Evolutionary conservation across 371 early-diverging fungal species (phyloP).

Genomic region (Scutellospora calospora): DNA sequence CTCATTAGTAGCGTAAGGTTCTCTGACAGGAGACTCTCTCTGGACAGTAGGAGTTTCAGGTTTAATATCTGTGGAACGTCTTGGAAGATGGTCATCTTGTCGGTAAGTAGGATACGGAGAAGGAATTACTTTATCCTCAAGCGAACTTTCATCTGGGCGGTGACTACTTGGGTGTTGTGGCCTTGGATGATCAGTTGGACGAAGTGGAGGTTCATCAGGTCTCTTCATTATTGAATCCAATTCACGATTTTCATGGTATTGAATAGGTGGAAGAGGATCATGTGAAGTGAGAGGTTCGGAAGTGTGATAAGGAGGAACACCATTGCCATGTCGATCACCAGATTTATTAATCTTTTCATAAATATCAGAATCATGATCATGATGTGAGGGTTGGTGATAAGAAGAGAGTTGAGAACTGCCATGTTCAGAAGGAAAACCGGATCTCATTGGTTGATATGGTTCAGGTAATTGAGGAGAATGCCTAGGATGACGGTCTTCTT

Average conservation of each 20-base stretch:
- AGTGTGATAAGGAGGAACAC: not conserved
- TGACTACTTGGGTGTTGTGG: no score
- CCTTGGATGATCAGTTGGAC: slow-evolving; percentile 4
- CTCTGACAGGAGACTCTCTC: not conserved
- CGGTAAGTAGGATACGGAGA: slow-evolving; percentile 7
- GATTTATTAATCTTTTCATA: not conserved
- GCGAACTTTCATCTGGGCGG: not conserved
- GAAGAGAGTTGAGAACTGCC: not conserved
- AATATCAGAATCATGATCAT: slow-evolving; percentile 12
- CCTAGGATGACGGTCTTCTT: slow-evolving; percentile 2
- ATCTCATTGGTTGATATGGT: slow-evolving; percentile 9
- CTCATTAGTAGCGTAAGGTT: not conserved
- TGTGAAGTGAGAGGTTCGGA: not conserved
- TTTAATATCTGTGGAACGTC: slow-evolving; percentile 24
- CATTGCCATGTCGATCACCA: slow-evolving; percentile 14
- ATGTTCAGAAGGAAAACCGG: slow-evolving; percentile 16
- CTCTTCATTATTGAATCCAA: slow-evolving; percentile 12
- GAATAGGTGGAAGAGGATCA: slow-evolving; percentile 17
- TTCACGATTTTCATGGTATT: not conserved
- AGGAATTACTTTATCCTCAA: slow-evolving; percentile 23
- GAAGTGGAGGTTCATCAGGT: not conserved
- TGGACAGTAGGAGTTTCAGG: not conserved
- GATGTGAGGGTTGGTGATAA: slow-evolving; percentile 33
- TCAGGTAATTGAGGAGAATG: slow-evolving; percentile 39
- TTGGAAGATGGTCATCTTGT: slow-evolving; percentile 19